Evolutionary conservation across 306 rosid species (phyloP).

Genomic region (Acacia melanoxylon): DNA sequence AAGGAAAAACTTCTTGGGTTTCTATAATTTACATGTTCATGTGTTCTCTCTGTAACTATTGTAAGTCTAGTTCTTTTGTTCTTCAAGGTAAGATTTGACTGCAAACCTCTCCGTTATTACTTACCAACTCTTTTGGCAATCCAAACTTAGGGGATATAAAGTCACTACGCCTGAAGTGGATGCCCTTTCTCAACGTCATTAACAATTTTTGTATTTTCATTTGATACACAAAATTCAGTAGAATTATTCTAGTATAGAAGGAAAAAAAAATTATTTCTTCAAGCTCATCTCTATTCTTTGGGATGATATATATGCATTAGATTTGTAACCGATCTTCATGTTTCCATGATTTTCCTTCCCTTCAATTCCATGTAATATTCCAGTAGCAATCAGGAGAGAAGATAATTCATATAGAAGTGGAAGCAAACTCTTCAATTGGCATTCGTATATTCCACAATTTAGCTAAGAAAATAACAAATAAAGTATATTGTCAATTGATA

Average conservation of each 20-base stretch:
- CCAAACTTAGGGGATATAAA: neutral
- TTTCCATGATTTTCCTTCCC: neutral
- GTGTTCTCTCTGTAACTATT: slow-evolving; percentile 3
- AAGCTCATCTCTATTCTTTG: slow-evolving; percentile 9
- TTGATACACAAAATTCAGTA: neutral
- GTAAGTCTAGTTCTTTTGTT: slow-evolving; percentile 2
- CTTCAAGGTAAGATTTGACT: slow-evolving; percentile 2
- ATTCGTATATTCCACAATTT: neutral
- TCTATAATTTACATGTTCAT: neutral
- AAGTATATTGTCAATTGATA: neutral
- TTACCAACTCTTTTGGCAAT: slow-evolving; percentile 11
- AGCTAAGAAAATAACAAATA: neutral
- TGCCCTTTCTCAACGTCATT: slow-evolving; percentile 20
- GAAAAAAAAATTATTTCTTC: slow-evolving; percentile 4
- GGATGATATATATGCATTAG: neutral
- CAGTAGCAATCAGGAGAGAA: neutral
- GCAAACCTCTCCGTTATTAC: slow-evolving; percentile 1
- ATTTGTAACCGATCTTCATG: slow-evolving; percentile 10
- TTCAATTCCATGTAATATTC: neutral
- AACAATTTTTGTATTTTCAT: slow-evolving; percentile 13
- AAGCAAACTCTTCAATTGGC: neutral
- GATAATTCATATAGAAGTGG: neutral
- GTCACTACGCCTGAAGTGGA: neutral
- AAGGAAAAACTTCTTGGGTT: slow-evolving; percentile 3
- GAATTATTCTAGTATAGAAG: neutral